Base-by-base conservation (phyloP, 108 stramenopile genomes). In the Nitzschia sp. region DNA sequence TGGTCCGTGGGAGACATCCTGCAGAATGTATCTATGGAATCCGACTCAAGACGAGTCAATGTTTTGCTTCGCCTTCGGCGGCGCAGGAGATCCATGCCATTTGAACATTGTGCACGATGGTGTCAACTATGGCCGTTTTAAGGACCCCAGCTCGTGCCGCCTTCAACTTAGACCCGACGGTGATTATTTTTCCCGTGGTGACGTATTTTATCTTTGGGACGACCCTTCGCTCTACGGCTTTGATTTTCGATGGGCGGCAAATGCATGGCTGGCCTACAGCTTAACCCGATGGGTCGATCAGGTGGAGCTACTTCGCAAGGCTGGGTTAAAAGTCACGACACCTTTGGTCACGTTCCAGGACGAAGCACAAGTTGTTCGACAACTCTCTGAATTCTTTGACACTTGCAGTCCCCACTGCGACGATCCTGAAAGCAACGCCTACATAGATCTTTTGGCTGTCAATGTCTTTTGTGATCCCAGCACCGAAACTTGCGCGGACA, bases 131-230 rank as follows among this genome's bases (percentile, higher is more conserved):
- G 68, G 58, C 13, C 57, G 57, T 19, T 48, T 48, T 58, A 69
- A 69, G 32, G 58, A 59, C 34, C 68, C 68, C 5, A 55, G 58
- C 45, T 2, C 21, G 2, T 69, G 68, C 55, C 15, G 11, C 29
- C 3, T 45, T n/a, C 1, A 61, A 44, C n/a, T 61, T 1, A 6
- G 38, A 41, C 6, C 6, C 38, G 38, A 41, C 38, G 50, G 50
- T 19, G n/a, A 2, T 34, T 58, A 34, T 32, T 29, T 33, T 1
- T 19, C 60, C 6, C 26, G 44, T 23, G 58, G 68, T 21, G 68
- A 69, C 25, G 55, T 54, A 1, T 59, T 69, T 36, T 69, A 35
- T 59, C 46, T 69, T 2, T 69, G 68, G 68, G 29, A 69, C 11
- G 68, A 69, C 11, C 68, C 68, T 19, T 41, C 44, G 3, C 28